Evolutionary conservation across 108 stramenopile species (phyloP).

Genomic region (Nitzschia putrida): DNA sequence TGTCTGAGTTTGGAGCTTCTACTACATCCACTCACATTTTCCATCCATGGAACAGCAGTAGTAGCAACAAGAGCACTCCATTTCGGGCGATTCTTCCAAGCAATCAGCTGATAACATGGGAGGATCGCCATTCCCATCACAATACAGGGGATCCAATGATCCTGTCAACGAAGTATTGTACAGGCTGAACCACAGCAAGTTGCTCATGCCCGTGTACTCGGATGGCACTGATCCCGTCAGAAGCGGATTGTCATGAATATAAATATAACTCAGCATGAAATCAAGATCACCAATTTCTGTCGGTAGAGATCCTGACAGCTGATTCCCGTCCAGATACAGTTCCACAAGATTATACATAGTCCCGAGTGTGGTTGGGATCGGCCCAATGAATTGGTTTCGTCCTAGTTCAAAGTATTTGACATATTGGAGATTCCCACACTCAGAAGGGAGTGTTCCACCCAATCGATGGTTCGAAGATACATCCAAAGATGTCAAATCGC

Average conservation of each 20-base stretch:
- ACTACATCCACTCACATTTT: too few species aligned
- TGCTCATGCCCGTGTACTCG: background rate
- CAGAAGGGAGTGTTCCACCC: slow-evolving; percentile 24
- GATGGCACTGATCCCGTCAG: slow-evolving; percentile 35
- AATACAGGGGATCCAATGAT: background rate
- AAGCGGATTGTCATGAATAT: slow-evolving; percentile 44
- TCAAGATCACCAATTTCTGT: slow-evolving; percentile 39
- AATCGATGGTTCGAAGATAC: slow-evolving; percentile 27
- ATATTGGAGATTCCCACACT: slow-evolving; percentile 19
- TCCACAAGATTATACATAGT: slow-evolving; percentile 32
- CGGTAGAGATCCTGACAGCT: slow-evolving; percentile 51
- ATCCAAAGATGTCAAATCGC: slow-evolving; percentile 5
- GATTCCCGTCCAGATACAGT: slow-evolving; percentile 49
- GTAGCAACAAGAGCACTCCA: too few species aligned
- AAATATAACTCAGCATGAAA: slow-evolving; percentile 45
- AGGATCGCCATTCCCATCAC: too few species aligned
- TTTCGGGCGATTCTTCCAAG: slow-evolving; percentile 15
- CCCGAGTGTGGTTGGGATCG: slow-evolving; percentile 23
- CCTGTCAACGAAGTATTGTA: background rate
- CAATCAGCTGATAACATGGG: too few species aligned
- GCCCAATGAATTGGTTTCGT: slow-evolving; percentile 10
- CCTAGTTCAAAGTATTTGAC: slow-evolving; percentile 6
- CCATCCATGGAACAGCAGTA: too few species aligned
- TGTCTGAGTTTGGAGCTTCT: too few species aligned
- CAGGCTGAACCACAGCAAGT: background rate